A percentile compares a stretch with the other conserved stretches of the same genome.
These are phyloP conservation scores for Epicoccum sorghinum DNA, from an alignment of 2,329 filamentous ascomycete species.

Conservation along the genomic window DNA sequence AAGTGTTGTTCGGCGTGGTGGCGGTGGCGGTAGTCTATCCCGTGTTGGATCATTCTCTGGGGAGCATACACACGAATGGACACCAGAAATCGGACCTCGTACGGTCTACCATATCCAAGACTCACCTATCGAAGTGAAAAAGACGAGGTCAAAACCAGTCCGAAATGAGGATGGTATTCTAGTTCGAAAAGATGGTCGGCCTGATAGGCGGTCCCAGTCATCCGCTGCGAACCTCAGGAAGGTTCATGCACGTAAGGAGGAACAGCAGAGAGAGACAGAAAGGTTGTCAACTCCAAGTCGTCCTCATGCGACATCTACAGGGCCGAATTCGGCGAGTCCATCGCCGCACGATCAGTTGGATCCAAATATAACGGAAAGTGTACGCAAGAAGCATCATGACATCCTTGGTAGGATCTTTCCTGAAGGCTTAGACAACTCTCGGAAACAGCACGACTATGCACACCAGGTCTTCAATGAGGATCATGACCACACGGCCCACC, in stretches of 20 bases:
- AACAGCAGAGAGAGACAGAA: slow-evolving; percentile 32
- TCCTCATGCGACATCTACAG: slow-evolving; percentile 20
- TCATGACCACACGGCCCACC: slow-evolving; percentile 32
- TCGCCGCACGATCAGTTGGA: slow-evolving; percentile 16
- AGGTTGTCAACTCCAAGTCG: slow-evolving; percentile 34
- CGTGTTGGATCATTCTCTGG: slow-evolving; percentile 30
- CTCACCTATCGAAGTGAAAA: slow-evolving; percentile 45
- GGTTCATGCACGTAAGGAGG: slow-evolving; percentile 57
- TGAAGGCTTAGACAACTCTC: slow-evolving; percentile 40
- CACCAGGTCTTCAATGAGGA: slow-evolving; percentile 41
- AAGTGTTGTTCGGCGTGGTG: slow-evolving; percentile 43
- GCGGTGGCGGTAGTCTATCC: slow-evolving; percentile 38
- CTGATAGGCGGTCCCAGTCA: slow-evolving; percentile 59
- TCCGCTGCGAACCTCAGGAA: slow-evolving; percentile 59
- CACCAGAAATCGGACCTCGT: slow-evolving; percentile 7
- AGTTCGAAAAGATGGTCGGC: slow-evolving; percentile 58
- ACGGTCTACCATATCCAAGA: slow-evolving; percentile 4
- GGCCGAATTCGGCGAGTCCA: slow-evolving; percentile 40
- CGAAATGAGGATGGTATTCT: slow-evolving; percentile 58
- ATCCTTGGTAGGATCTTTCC: slow-evolving; percentile 50
- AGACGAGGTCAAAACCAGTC: slow-evolving; percentile 57
- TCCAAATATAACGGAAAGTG: slow-evolving; percentile 22
- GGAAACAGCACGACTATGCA: slow-evolving; percentile 41
- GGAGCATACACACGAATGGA: slow-evolving; percentile 39
- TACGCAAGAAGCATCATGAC: slow-evolving; percentile 39